Percentiles rank a stretch among this genome's conserved stretches.
These are phyloP conservation scores for Ceratocystis destructans DNA, from an alignment of 2,329 filamentous ascomycete species.

Conservation along the genomic window DNA sequence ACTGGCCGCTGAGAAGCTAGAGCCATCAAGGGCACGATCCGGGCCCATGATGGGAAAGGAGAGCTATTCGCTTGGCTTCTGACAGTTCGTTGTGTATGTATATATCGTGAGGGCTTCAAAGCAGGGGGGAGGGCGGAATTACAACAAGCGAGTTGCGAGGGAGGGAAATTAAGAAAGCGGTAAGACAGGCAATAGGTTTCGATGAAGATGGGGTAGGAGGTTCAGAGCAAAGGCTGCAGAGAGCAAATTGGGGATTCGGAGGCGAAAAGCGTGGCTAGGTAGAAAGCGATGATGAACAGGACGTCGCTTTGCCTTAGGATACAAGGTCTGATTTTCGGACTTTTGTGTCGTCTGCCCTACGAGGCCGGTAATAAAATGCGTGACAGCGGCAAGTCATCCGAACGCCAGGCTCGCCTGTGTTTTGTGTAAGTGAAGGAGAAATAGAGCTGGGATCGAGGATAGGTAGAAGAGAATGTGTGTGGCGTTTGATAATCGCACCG, in stretches of 20 bases:
- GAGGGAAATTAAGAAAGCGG: neutral
- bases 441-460: conserved; percentile 1
- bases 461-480: neutral
- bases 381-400: conserved; percentile 6
- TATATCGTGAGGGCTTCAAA: neutral
- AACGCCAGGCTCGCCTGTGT: neutral
- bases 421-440: neutral
- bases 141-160: neutral
- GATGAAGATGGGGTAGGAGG: neutral
- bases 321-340: neutral
- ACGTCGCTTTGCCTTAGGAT: neutral
- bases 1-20: conserved; percentile 8
- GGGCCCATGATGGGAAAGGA: conserved; percentile 12
- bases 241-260: neutral
- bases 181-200: neutral
- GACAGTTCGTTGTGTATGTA: neutral
- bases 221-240: neutral
- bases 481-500: neutral
- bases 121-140: neutral
- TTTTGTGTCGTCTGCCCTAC: conserved; percentile 5
- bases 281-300: neutral
- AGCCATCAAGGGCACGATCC: conserved; percentile 18
- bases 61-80: neutral
- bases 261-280: neutral
- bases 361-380: neutral